Evolutionary conservation across 768 basidiomycete species (phyloP).

Genomic region (Lyophyllum decastes): DNA sequence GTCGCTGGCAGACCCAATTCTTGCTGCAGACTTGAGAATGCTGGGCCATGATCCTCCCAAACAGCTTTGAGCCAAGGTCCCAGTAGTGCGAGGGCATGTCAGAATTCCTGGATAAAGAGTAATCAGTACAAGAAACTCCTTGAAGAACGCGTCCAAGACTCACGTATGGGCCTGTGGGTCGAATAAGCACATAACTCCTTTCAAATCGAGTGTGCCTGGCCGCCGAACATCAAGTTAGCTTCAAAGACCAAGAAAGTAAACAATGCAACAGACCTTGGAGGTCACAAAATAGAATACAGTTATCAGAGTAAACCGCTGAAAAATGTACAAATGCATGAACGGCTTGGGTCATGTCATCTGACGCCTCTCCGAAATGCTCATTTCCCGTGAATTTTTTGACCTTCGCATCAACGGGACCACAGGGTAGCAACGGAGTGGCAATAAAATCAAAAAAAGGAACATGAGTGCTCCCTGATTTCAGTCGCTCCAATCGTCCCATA

Average conservation of each 20-base stretch:
- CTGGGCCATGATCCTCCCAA: background rate
- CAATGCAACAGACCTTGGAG: slow-evolving; percentile 23
- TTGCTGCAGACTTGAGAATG: background rate
- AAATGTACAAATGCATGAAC: slow-evolving; percentile 31
- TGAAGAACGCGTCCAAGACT: background rate
- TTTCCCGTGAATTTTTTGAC: slow-evolving; percentile 31
- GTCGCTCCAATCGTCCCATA: background rate
- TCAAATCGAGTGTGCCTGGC: slow-evolving; percentile 14
- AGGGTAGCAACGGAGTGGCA: slow-evolving; percentile 27
- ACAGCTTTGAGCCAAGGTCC: background rate
- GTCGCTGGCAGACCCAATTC: slow-evolving; percentile 2
- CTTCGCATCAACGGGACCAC: slow-evolving; percentile 18
- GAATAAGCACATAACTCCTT: slow-evolving; percentile 23
- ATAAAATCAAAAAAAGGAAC: slow-evolving; percentile 23
- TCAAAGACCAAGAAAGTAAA: no score
- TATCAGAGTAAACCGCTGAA: slow-evolving; percentile 20
- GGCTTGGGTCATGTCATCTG: slow-evolving; percentile 22
- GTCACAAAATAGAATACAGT: slow-evolving; percentile 24
- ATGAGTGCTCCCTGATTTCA: slow-evolving; percentile 2
- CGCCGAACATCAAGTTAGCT: no score
- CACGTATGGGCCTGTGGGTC: slow-evolving; percentile 27
- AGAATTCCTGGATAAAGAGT: background rate
- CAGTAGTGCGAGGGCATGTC: background rate
- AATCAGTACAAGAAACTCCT: background rate
- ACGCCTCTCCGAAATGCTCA: slow-evolving; percentile 18